phyloP scores from a whole-genome alignment of 345 rosid genomes.

The Angophora floribunda region DNA sequence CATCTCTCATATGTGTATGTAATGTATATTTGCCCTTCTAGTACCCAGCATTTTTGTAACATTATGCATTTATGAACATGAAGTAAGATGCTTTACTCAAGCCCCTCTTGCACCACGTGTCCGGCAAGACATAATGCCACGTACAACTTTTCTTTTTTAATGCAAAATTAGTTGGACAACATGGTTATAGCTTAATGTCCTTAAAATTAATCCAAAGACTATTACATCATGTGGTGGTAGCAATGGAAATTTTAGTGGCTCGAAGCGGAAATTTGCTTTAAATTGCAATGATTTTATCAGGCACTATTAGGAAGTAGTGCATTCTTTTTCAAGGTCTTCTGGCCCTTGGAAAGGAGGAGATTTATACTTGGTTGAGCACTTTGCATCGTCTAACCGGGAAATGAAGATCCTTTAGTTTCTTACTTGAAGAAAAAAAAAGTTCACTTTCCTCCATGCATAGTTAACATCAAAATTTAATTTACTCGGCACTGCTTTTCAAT shows the following conservation, averaged over 20 bases:
- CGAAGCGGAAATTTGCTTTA: background rate
- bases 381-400: background rate
- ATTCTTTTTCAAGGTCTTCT: background rate
- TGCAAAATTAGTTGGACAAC: background rate
- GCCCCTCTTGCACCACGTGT: background rate
- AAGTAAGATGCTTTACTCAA: background rate
- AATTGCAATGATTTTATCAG: background rate
- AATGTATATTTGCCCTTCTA: slow-evolving; percentile 22
- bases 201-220: background rate
- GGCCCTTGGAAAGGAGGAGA: background rate
- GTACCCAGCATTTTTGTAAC: slow-evolving; percentile 27
- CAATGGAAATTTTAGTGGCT: background rate
- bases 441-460: background rate
- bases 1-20: slow-evolving; percentile 7
- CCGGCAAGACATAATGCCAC: background rate
- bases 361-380: background rate
- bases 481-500: background rate
- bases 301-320: background rate
- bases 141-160: background rate
- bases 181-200: background rate
- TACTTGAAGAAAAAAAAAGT: background rate
- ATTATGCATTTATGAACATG: background rate
- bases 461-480: background rate
- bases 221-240: background rate
- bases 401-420: background rate